phyloP scores from a whole-genome alignment of 768 basidiomycete genomes.

The Antrodiella citrinella region DNA sequence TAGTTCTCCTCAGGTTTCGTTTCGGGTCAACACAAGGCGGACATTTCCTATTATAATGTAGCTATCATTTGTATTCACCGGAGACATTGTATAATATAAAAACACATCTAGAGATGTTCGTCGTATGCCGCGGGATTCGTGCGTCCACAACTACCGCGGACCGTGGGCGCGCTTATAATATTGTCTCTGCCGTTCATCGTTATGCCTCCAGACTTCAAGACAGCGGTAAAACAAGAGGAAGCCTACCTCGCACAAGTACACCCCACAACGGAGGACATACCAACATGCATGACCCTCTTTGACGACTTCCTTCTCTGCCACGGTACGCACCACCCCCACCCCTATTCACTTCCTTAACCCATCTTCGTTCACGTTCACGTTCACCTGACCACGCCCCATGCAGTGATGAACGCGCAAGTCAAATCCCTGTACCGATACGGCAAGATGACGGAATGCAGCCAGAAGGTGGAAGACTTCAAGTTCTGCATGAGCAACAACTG shows the following conservation, averaged over 20 bases:
- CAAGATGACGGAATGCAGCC: constrained; percentile 55
- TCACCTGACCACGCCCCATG: neutral
- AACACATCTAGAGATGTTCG: too few species aligned
- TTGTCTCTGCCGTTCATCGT: too few species aligned
- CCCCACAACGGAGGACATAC: constrained; percentile 73
- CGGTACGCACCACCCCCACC: constrained; percentile 30
- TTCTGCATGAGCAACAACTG: constrained; percentile 84
- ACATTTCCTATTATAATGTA: neutral
- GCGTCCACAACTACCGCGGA: too few species aligned
- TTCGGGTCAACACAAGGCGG: neutral
- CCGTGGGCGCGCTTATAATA: too few species aligned
- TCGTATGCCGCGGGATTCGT: too few species aligned
- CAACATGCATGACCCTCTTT: constrained; percentile 70
- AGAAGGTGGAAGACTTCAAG: constrained; percentile 88
- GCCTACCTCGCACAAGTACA: constrained; percentile 55
- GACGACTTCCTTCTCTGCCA: constrained; percentile 69
- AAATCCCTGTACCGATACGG: constrained; percentile 86
- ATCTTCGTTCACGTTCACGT: neutral
- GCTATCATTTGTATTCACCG: neutral
- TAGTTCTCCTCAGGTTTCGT: too few species aligned
- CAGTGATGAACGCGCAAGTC: constrained; percentile 75
- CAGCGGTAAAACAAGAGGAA: constrained; percentile 59
- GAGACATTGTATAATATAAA: too few species aligned
- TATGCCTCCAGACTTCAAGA: constrained; percentile 35
- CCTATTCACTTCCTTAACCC: constrained; percentile 2